A percentile compares a stretch with the other conserved stretches of the same genome.
phyloP scores from a whole-genome alignment of 129 eudicot species.

The Escallonia rubra region DNA sequence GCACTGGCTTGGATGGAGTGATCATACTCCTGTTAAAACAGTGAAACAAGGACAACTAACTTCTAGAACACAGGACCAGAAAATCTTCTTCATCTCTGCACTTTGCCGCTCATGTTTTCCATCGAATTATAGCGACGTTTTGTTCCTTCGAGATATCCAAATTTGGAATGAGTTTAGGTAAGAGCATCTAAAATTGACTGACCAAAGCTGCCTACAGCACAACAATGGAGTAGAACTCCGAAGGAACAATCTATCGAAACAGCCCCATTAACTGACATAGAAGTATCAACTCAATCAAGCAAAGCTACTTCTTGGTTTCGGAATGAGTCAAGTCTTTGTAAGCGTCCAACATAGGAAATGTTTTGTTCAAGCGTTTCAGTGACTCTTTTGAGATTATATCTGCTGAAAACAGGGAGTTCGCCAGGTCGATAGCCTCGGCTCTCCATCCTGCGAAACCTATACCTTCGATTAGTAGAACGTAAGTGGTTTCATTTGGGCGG shows the following conservation, averaged over 20 bases:
- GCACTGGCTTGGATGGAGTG: too few relatives aligned
- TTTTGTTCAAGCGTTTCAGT: slow-evolving; percentile 40
- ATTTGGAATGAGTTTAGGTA: too few relatives aligned
- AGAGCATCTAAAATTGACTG: too few relatives aligned
- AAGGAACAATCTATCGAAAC: background rate
- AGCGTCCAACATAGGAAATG: slow-evolving; percentile 35
- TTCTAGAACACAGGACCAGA: too few relatives aligned
- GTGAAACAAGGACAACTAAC: too few relatives aligned
- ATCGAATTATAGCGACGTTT: too few relatives aligned
- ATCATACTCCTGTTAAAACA: too few relatives aligned
- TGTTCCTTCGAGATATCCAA: too few relatives aligned
- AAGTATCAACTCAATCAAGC: slow-evolving; percentile 14
- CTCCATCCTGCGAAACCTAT: slow-evolving; percentile 71
- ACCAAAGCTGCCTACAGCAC: too few relatives aligned
- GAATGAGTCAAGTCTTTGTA: background rate
- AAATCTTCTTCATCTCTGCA: too few relatives aligned
- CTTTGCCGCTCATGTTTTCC: too few relatives aligned
- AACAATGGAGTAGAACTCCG: too few relatives aligned
- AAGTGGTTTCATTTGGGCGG: slow-evolving; percentile 67
- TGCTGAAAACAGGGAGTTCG: slow-evolving; percentile 29
- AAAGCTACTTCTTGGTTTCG: slow-evolving; percentile 10
- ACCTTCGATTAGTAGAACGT: slow-evolving; percentile 67
- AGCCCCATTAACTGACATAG: slow-evolving; percentile 12
- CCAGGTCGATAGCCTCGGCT: slow-evolving; percentile 59
- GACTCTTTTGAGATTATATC: slow-evolving; percentile 39